Base-by-base conservation (phyloP, 257 asterid species). In the Solanum lignicaule region DNA sequence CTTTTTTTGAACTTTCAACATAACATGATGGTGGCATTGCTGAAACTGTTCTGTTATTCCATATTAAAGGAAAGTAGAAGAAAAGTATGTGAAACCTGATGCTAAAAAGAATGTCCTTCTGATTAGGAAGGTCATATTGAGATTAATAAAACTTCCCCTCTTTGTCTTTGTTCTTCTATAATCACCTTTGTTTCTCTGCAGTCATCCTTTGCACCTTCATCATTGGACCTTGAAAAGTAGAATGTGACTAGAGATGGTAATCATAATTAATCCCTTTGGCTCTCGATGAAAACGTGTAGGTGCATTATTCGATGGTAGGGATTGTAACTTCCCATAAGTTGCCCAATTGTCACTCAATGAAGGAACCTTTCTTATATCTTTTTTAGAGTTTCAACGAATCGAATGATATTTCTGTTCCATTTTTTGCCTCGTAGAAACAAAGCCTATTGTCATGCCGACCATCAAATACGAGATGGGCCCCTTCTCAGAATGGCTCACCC, bases 1-100 rank as follows among this genome's bases (percentile, higher is more conserved):
- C 89, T 35, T 90, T 93, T 75, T 92, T 92, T 74, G 38, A 79
- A 41, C 85, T 79, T 43, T 27, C 84, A 74, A 29, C 85, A 79
- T 41, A 79, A 43, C 5, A 6, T 43, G 25, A 79, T 27, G 85
- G 16, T 15, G 85, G 38, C 23, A 79, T 27, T 43, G 62, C 62
- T 41, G 62, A 16, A 41, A 14, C 32, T 41, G 85, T 8, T 25
- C 18, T n/a, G 33, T n/a, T 72, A 21, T 9, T 73, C 23, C 31
- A 36, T 76, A 76, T 12, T 6, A 39, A 39, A 76, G 21, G 58
- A 76, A 38, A 39, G 33, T 38, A 38, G 58, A 20, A n/a, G n/a
- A 74, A 38, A 38, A 35, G 31, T 1, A 76, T 38, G 83, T 39
- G 33, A 76, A 76, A 23, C 3, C 10, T 75, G 83, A 75, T 36